These are phyloP conservation scores for Pythium monospermum DNA, from an alignment of 352 stramenopile species.

Conservation along the genomic window DNA sequence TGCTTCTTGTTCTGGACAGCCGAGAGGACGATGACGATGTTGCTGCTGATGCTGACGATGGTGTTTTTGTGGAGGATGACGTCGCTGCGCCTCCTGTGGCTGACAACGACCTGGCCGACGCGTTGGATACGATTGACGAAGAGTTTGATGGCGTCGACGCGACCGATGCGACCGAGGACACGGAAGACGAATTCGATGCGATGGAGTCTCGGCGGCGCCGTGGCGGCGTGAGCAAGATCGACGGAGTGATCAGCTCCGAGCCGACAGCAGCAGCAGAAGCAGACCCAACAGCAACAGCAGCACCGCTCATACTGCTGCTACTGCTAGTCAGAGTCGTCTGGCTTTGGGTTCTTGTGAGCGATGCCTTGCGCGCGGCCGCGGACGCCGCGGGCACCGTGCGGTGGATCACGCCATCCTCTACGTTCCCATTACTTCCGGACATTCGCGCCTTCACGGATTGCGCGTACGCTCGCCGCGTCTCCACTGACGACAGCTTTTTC, in stretches of 20 bases:
- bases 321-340: no score
- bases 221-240: constrained; percentile 9
- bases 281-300: background rate
- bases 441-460: constrained; percentile 33
- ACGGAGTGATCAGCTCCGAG: constrained; percentile 14
- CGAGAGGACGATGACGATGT: no score
- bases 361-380: constrained; percentile 15
- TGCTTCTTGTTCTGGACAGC: no score
- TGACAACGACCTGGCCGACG: background rate
- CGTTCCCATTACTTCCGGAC: constrained; percentile 21
- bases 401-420: constrained; percentile 18
- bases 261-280: background rate
- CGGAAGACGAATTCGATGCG: constrained; percentile 12
- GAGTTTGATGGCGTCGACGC: constrained; percentile 19
- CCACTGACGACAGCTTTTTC: constrained; percentile 26
- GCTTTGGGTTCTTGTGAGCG: constrained; percentile 1
- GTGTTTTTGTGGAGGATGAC: background rate
- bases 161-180: constrained; percentile 21
- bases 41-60: no score
- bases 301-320: background rate
- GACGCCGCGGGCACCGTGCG: background rate
- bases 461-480: constrained; percentile 28
- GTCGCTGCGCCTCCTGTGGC: background rate
- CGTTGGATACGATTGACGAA: constrained; percentile 5
- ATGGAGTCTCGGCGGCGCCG: constrained; percentile 19